Base-by-base conservation (phyloP, 257 asterid genomes). In the Petunia axillaris region DNA sequence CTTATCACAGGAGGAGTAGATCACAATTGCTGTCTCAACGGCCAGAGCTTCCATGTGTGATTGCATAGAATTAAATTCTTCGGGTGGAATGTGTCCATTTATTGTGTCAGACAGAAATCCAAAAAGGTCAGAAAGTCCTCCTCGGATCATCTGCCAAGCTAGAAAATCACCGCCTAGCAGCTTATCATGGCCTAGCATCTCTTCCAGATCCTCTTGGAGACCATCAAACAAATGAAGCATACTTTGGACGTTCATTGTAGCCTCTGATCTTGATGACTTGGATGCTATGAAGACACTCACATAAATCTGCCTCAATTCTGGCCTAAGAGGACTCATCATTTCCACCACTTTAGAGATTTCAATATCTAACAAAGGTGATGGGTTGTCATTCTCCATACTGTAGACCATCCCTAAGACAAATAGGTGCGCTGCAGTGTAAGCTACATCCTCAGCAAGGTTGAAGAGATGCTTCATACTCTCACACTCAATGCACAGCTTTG, bases 1-100 rank as follows among this genome's bases (percentile, higher is more conserved):
- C 71, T 64, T 25, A 38, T 64, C 46, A 64, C 38, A 64, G 46
- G 25, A 64, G 44, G 70, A 38, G 48, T 64, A 64, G 46, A 64
- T 38, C n/a, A 14, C 9, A 11, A 38, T 11, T 40, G 6, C 25
- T 38, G 46, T n/a, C 46, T 64, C 25, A 37, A 38, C 38, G 48
- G 46, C 16, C 25, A 64, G 46, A 64, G 46, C 71, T 64, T 64
- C 46, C 3, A 64, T 64, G 6, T 38, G 71, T 64, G 71, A 38
- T 25, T 25, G 25, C 25, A 25, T 25, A 25, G 25, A 25, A 25
- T 25, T 10, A 8, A 4, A 46, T 46, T 46, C 52, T 46, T 46
- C 7, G 52, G 7, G 52, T 46, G 52, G 52, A 46, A 1, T 46
- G 52, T 8, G 7, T 46, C 7, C 7, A 4, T 6, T 4, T 46